Percentiles rank a stretch among this genome's conserved stretches.
Evolutionary conservation across 2,329 filamentous ascomycete species (phyloP).

Genomic region (Sarocladiaceae sp.): DNA sequence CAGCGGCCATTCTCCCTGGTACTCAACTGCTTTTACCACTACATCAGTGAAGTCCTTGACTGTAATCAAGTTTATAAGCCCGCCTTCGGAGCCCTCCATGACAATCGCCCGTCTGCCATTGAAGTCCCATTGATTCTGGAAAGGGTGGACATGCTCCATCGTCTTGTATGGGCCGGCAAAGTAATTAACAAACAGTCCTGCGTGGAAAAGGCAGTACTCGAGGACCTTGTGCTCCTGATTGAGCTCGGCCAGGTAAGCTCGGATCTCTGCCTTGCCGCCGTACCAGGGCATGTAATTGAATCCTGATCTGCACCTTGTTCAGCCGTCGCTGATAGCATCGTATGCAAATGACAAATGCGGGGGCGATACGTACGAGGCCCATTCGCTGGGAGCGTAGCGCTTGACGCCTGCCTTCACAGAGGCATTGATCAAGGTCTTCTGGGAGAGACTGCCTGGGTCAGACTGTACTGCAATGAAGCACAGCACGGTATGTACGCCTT

Average conservation of each 20-base stretch:
- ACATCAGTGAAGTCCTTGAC: conserved; percentile 35
- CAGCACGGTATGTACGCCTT: conserved; percentile 45
- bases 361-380: conserved; percentile 34
- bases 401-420: conserved; percentile 52
- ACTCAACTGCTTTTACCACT: conserved; percentile 35
- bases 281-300: conserved; percentile 37
- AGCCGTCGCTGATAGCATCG: no score
- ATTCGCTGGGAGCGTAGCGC: conserved; percentile 57
- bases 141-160: conserved; percentile 32
- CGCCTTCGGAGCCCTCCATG: conserved; percentile 35
- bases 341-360: no score
- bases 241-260: conserved; percentile 42
- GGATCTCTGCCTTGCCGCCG: conserved; percentile 38
- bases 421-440: conserved; percentile 45
- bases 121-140: conserved; percentile 32
- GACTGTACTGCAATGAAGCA: conserved; percentile 39
- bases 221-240: conserved; percentile 44
- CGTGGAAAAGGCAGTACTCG: conserved; percentile 51
- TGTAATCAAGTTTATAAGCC: conserved; percentile 36
- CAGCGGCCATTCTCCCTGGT: conserved; percentile 35
- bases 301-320: no score
- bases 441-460: conserved; percentile 26
- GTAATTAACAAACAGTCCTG: conserved; percentile 49
- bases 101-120: conserved; percentile 34
- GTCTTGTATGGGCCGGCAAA: conserved; percentile 43